Percentiles rank a stretch among this genome's conserved stretches.
phyloP scores from a whole-genome alignment of 2,329 filamentous ascomycete genomes.

The Pyrenophora teres region DNA sequence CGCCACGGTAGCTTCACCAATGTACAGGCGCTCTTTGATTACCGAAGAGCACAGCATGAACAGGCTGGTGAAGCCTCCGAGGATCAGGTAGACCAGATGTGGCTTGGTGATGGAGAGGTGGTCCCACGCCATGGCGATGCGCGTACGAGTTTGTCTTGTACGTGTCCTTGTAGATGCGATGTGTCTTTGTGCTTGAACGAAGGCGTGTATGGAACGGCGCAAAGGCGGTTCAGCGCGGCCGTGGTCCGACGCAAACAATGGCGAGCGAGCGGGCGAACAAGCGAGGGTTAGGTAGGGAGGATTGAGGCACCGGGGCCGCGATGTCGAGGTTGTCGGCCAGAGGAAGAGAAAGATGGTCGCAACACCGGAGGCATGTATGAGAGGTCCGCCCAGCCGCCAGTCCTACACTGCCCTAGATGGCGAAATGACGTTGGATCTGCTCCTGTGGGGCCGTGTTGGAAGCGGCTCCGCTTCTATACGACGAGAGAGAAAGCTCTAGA shows the following conservation, averaged over 20 bases:
- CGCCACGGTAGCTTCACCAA: constrained; percentile 95
- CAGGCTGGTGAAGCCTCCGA: constrained; percentile 94
- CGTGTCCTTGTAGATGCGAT: constrained; percentile 1
- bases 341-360: constrained; percentile 23
- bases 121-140: constrained; percentile 70
- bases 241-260: not conserved
- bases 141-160: constrained; percentile 8
- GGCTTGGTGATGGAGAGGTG: constrained; percentile 87
- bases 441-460: constrained; percentile 13
- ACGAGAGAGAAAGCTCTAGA: not conserved
- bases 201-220: not conserved
- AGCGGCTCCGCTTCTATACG: constrained; percentile 1
- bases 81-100: constrained; percentile 97
- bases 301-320: constrained; percentile 27
- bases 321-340: constrained; percentile 23
- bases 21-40: constrained; percentile 98
- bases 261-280: not conserved
- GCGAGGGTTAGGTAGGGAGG: constrained; percentile 32
- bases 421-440: constrained; percentile 18
- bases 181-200: constrained; percentile 10
- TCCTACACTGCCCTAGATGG: constrained; percentile 34
- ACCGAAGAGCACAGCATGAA: constrained; percentile 99
- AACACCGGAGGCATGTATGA: constrained; percentile 52
- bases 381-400: constrained; percentile 58
- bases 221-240: not conserved